Base-by-base conservation (phyloP, 2,329 filamentous ascomycete genomes). In the Cordyceps pruinosa region DNA sequence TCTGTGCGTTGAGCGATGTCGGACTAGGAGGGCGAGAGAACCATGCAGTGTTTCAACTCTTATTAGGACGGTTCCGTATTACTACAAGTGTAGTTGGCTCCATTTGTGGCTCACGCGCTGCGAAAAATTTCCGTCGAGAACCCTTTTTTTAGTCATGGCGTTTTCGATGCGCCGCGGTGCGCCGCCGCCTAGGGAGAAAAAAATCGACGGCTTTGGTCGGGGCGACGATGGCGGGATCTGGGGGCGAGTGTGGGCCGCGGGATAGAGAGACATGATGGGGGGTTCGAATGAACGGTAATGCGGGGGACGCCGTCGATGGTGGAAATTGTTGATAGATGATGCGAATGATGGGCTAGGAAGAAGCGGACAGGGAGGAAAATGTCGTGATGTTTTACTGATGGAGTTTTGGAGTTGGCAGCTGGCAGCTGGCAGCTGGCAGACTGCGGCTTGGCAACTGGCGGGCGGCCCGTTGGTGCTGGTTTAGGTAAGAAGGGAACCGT, bases 1-100 rank as follows among this genome's bases (percentile, higher is more conserved):
- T 56, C 48, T 12, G 25, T 15, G 19, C 21, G 50, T 35, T n/a
- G 35, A 57, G 56, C 56, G 56, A 57, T 57, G 47, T 57, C 56
- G 56, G 56, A 52, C 41, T 51, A 48, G 13, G 34, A 34, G 19
- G 21, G n/a, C 35, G 26, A 48, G 35, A 42, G 45, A 49, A 48
- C 44, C 53, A 56, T 42, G 44, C 35, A 34, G 42, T 42, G 26
- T 56, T 37, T 26, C 30, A 42, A 49, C 46, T 45, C 12, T 41
- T 23, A 5, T n/a, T 35, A 19, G 26, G 5, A 21, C 15, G n/a
- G 49, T 42, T 42, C 13, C 32, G 25, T 39, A 47, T 47, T 37
- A 25, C 34, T 39, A 30, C 35, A 21, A 47, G 26, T 28, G 21
- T 35, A 23, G 9, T 28, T 17, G 49, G 9, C 23, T 19, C 53